Evolutionary conservation across 306 rosid genomes (phyloP).

Genomic region (Prunus armeniaca): DNA sequence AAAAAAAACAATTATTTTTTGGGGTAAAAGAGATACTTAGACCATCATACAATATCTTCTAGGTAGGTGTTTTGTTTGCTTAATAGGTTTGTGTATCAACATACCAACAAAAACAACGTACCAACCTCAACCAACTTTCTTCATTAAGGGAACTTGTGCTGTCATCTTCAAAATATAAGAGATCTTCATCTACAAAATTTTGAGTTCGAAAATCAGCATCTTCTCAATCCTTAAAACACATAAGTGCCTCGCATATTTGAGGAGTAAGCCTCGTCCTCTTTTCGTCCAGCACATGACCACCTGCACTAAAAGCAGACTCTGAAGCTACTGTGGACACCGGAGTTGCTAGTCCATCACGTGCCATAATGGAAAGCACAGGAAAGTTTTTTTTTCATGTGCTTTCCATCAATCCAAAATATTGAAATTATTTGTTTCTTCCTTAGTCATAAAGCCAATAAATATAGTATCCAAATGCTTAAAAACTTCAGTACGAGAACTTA

Average conservation of each 20-base stretch:
- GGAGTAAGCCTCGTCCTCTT: neutral
- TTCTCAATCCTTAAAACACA: neutral
- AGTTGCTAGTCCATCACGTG: no score
- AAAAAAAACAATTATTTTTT: slow-evolving; percentile 19
- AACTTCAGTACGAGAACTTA: neutral
- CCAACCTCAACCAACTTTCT: neutral
- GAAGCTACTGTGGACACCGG: neutral
- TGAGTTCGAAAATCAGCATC: neutral
- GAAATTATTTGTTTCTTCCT: neutral
- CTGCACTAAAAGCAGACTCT: neutral
- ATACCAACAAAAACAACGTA: no score
- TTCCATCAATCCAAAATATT: no score
- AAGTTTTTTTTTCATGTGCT: no score
- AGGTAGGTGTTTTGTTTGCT: neutral
- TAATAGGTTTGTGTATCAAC: no score
- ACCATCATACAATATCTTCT: neutral
- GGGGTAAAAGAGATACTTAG: slow-evolving; percentile 13
- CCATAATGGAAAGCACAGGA: no score
- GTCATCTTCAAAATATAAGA: neutral
- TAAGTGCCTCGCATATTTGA: neutral
- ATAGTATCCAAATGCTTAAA: neutral
- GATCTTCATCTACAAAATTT: neutral
- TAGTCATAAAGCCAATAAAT: neutral
- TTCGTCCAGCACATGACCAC: neutral
- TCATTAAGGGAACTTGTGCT: neutral